Conservation (phyloP, 805 yeast species). For the Teunomyces gatunensis region DNA sequence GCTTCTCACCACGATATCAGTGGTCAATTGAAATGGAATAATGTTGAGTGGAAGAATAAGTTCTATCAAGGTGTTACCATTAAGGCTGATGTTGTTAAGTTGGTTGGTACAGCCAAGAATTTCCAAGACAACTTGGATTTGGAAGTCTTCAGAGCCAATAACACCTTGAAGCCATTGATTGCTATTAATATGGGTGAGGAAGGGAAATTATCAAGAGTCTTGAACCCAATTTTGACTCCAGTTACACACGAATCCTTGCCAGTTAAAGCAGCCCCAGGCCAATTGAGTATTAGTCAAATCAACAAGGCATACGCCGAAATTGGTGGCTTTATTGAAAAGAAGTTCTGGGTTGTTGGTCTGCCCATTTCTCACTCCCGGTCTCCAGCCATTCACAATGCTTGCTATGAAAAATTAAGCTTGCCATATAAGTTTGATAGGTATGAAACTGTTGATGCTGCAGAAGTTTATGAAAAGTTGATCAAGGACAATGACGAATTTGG, state of each 20-base stretch:
- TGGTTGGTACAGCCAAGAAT: conserved; percentile 71
- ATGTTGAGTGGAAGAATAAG: conserved; percentile 70
- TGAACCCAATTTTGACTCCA: conserved; percentile 78
- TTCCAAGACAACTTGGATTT: conserved; percentile 68
- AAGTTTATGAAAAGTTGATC: conserved; percentile 53
- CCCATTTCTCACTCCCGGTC: conserved; percentile 89
- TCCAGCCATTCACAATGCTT: conserved; percentile 81
- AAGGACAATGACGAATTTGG: conserved; percentile 58
- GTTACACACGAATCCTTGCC: conserved; percentile 73
- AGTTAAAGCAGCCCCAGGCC: conserved; percentile 76
- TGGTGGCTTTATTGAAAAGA: conserved; percentile 60
- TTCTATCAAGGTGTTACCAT: conserved; percentile 64
- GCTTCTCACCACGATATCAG: conserved; percentile 79
- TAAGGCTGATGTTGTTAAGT: conserved; percentile 73
- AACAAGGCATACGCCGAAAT: conserved; percentile 53
- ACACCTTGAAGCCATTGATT: conserved; percentile 62
- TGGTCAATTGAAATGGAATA: conserved; percentile 62
- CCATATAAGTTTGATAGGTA: conserved; percentile 68
- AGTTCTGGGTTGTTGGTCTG: conserved; percentile 72
- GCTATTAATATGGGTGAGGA: conserved; percentile 76
- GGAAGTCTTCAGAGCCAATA: conserved; percentile 64
- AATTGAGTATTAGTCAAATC: conserved; percentile 63
- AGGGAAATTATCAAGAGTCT: conserved; percentile 78
- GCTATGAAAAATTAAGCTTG: conserved; percentile 69
- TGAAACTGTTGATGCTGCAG: conserved; percentile 63